Evolutionary conservation across 129 eudicot genomes (phyloP).

Genomic region (Solidago caesia): DNA sequence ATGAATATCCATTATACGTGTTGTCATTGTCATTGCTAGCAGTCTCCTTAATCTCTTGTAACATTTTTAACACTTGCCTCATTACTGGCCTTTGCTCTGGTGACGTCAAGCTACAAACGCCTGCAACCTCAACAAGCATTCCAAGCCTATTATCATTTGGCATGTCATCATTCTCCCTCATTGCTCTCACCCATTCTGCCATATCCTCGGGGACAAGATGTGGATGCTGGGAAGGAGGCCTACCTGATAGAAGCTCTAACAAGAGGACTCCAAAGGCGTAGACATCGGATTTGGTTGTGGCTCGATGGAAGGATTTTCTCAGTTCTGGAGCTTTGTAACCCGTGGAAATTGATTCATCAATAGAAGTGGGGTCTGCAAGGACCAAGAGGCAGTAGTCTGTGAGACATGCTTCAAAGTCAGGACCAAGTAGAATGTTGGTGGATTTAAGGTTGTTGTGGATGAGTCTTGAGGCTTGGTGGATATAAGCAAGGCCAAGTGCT

Average conservation of each 20-base stretch:
- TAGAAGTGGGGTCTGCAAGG: conserved; percentile 54
- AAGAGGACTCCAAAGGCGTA: conserved; percentile 82
- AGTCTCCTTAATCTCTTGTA: conserved; percentile 74
- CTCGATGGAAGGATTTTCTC: conserved; percentile 45
- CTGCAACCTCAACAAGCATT: conserved; percentile 82
- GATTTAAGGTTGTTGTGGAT: conserved; percentile 88
- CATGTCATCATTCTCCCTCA: conserved; percentile 65
- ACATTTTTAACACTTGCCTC: conserved; percentile 86
- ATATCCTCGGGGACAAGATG: conserved; percentile 65
- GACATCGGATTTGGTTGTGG: conserved; percentile 68
- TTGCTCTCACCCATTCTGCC: conserved; percentile 78
- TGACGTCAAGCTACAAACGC: conserved; percentile 69
- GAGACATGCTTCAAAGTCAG: conserved; percentile 88
- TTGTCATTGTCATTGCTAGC: conserved; percentile 46
- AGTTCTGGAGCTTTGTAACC: conserved; percentile 76
- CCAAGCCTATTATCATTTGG: conserved; percentile 60
- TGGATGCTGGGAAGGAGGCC: conserved; percentile 81
- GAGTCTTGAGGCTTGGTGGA: conserved; percentile 81
- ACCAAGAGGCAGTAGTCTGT: conserved; percentile 67
- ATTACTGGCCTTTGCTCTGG: conserved; percentile 89
- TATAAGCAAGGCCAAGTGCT: conserved; percentile 83
- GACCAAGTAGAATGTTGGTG: conserved; percentile 72
- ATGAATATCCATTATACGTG: conserved; percentile 39
- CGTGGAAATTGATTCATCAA: conserved; percentile 49
- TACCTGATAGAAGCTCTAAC: conserved; percentile 78